These are phyloP conservation scores for Dendrobium huoshanense DNA, from an alignment of 106 monocot genomes.

Conservation along the genomic window DNA sequence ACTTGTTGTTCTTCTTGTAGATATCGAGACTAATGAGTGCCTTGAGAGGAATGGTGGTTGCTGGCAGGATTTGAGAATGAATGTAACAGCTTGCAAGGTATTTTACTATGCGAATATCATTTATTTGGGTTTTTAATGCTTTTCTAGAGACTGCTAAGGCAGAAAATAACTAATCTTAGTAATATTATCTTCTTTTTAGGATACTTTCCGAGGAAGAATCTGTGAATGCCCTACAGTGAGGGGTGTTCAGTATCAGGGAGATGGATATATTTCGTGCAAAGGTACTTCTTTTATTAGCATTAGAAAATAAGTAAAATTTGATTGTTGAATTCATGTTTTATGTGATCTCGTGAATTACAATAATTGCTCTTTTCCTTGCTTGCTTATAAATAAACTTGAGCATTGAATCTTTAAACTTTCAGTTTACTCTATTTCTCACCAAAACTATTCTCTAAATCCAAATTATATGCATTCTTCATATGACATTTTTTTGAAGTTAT, in stretches of 20 bases:
- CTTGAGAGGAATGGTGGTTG: conserved; percentile 79
- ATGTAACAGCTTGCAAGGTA: conserved; percentile 94
- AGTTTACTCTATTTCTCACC: not conserved
- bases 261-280: conserved; percentile 79
- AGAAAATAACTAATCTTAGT: conserved; percentile 1
- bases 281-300: conserved; percentile 24
- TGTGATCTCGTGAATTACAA: not conserved
- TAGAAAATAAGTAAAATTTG: not conserved
- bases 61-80: conserved; percentile 51
- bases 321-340: not conserved
- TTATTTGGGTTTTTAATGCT: not conserved
- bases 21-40: conserved; percentile 89
- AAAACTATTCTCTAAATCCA: not conserved
- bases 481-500: not conserved
- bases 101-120: not conserved
- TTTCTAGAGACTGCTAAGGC: not conserved
- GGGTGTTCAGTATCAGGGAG: conserved; percentile 77
- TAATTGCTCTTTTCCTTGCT: not conserved
- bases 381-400: not conserved
- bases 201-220: conserved; percentile 81
- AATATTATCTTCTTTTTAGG: conserved; percentile 28
- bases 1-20: conserved; percentile 20
- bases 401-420: not conserved
- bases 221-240: conserved; percentile 71
- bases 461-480: not conserved